phyloP scores from a whole-genome alignment of 148 eudicot species.

The Heliosperma pusillum region DNA sequence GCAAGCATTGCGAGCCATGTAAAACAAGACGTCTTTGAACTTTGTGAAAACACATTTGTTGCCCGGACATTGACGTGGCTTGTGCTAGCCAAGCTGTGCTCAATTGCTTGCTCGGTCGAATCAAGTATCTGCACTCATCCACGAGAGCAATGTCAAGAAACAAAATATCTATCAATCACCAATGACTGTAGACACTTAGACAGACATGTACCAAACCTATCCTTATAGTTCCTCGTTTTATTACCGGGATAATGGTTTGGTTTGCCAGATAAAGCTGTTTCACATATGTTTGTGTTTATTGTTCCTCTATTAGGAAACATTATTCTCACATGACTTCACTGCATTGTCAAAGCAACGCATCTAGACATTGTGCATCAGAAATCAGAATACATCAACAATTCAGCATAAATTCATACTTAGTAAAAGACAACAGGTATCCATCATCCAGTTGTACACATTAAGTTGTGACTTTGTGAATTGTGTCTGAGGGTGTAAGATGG shows the following conservation, averaged over 20 bases:
- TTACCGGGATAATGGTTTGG: neutral
- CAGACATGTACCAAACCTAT: no score
- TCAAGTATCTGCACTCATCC: conserved; percentile 62
- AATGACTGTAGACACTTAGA: neutral
- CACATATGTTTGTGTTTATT: no score
- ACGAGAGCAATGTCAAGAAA: neutral
- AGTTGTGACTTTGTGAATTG: neutral
- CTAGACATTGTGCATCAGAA: neutral
- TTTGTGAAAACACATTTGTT: conserved; percentile 53
- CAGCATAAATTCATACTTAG: neutral
- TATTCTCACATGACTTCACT: no score
- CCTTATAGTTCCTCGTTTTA: neutral
- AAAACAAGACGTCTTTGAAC: conserved; percentile 73
- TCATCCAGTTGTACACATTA: neutral
- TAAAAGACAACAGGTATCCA: no score
- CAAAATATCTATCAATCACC: neutral
- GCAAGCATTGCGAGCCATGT: conserved; percentile 75
- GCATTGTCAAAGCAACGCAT: neutral
- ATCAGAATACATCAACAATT: neutral
- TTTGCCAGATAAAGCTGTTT: no score
- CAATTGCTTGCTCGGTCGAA: conserved; percentile 90
- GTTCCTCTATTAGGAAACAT: no score
- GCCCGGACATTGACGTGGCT: conserved; percentile 68
- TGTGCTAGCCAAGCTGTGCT: conserved; percentile 89
- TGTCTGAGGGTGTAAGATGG: neutral